Base-by-base conservation (phyloP, 352 stramenopile species). In the Phytopythium helicoides region DNA sequence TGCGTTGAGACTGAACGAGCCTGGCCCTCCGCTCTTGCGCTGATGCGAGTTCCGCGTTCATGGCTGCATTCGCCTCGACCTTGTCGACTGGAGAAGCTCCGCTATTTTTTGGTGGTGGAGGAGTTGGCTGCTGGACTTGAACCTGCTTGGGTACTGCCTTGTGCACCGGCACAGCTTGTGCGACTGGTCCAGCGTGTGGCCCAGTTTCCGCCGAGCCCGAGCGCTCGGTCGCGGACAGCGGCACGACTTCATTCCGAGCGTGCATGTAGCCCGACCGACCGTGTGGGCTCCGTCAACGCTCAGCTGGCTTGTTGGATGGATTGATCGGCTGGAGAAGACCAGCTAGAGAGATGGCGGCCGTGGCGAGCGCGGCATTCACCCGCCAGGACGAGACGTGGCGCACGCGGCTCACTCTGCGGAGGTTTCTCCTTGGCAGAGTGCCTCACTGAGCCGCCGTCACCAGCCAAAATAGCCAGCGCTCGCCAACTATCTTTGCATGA, bases 161-260 rank as follows among this genome's bases (percentile, higher is more conserved):
- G 42, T 37, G 34, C 35, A 36, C 8, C 11, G 55, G 47, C 46
- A 72, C 1, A 8, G 51, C 55, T 22, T 56, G 46, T 37, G 37
- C 41, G 18, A 22, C 54, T 33, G 65, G 65, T 1, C 60, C 61
- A 5, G 38, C 50, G 3, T 52, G 46, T 3, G 65, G 26, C n/a
- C 44, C 28, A 11, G 22, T 23, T 10, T 47, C 41, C 22, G 38
- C 8, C 16, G 37, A 19, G 37, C 21, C 40, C 11, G 40, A 14
- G 41, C 11, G 41, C 16, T 50, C 50, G 3, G 47, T 44, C 23
- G 28, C 11, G 0, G 50, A 47, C 37, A 89, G 66, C 52, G 76
- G 79, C 52, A 86, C 49, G 49, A 89, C 83, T 55, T 87, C 79
- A 61, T 87, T 89, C 58, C 70, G 71, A 40, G 62, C 70, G 19